phyloP scores from a whole-genome alignment of 768 basidiomycete genomes.

The Mycena venus region DNA sequence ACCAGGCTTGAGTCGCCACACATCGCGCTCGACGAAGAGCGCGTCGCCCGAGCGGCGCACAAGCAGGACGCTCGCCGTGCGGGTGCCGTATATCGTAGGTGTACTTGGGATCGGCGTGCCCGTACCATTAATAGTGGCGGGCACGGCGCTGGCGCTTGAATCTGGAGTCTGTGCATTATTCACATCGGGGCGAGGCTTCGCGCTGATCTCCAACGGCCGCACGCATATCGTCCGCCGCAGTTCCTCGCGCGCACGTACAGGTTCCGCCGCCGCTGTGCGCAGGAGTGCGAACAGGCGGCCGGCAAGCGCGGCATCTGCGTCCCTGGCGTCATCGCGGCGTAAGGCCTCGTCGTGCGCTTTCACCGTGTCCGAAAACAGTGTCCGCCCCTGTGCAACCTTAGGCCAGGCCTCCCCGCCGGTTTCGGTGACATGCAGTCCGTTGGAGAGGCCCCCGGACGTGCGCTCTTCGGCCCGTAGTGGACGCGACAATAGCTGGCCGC shows the following conservation, averaged over 20 bases:
- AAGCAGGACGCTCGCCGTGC: constrained; percentile 80
- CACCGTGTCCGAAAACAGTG: constrained; percentile 55
- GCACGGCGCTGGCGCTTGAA: no score
- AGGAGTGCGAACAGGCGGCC: constrained; percentile 75
- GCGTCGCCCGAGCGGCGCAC: constrained; percentile 71
- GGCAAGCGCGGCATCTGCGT: constrained; percentile 63
- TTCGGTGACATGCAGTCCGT: constrained; percentile 73
- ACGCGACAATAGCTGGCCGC: constrained; percentile 68
- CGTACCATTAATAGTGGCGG: no score
- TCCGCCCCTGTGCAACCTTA: constrained; percentile 75
- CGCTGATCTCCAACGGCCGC: constrained; percentile 54
- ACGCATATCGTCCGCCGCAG: constrained; percentile 76
- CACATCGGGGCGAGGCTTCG: constrained; percentile 4
- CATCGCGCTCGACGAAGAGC: constrained; percentile 79
- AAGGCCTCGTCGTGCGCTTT: constrained; percentile 50
- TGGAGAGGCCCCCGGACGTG: constrained; percentile 74
- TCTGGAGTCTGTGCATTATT: no score
- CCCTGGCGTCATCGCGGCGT: neutral
- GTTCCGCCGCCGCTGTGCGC: constrained; percentile 62
- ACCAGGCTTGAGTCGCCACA: constrained; percentile 54
- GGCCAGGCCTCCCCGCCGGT: constrained; percentile 75
- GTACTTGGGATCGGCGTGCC: no score
- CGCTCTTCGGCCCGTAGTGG: constrained; percentile 64
- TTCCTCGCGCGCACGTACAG: constrained; percentile 63
- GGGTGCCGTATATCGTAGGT: constrained; percentile 83